These are phyloP conservation scores for Trichoderma afroharzianum DNA, from an alignment of 2,329 filamentous ascomycete genomes.

Conservation along the genomic window DNA sequence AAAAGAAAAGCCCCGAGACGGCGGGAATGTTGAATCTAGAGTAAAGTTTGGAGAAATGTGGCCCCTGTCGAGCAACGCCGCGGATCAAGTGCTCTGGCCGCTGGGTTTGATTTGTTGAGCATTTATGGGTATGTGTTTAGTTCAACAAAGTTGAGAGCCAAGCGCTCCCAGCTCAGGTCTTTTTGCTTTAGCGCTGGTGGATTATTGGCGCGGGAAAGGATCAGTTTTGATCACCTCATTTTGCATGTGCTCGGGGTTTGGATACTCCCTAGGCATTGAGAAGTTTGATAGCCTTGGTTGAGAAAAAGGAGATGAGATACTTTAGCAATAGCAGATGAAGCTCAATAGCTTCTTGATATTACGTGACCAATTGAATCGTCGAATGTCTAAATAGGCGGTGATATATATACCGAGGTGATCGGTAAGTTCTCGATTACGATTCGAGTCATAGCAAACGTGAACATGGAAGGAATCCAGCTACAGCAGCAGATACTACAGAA, in stretches of 20 bases:
- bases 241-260: background rate
- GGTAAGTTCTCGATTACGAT: background rate
- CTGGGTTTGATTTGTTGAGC: conserved; percentile 16
- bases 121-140: background rate
- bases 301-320: background rate
- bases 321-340: background rate
- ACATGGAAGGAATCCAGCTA: background rate
- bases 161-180: background rate
- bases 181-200: conserved; percentile 1
- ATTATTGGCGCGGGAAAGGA: background rate
- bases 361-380: background rate
- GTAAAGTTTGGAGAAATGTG: conserved; percentile 10
- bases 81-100: background rate
- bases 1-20: background rate
- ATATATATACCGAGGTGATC: background rate
- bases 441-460: background rate
- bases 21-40: background rate
- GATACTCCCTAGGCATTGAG: too few species aligned
- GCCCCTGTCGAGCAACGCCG: background rate
- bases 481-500: background rate
- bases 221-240: background rate
- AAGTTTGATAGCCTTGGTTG: background rate
- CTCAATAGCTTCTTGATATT: background rate
- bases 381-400: background rate
- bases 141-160: conserved; percentile 2